These are phyloP conservation scores for Cryptosporidium sp. DNA, from an alignment of 169 alveolate species.

Conservation along the genomic window DNA sequence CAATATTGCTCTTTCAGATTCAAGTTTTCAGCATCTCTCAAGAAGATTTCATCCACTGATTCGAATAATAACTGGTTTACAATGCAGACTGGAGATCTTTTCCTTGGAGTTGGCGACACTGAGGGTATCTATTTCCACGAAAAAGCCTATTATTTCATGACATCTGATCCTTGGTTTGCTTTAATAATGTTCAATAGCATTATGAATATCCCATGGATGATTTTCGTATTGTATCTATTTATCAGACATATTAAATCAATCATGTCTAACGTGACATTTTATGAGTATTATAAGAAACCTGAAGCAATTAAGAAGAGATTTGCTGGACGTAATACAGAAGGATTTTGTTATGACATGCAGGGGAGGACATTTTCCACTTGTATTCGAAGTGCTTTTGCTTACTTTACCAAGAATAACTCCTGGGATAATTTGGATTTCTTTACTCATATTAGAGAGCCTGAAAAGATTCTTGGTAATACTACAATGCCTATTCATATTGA, in stretches of 20 bases:
- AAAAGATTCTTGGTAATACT: slow-evolving; percentile 15
- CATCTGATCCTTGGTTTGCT: slow-evolving; percentile 73
- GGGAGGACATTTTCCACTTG: slow-evolving; percentile 53
- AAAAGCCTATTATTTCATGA: slow-evolving; percentile 46
- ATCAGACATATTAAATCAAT: slow-evolving; percentile 86
- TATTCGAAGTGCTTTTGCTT: slow-evolving; percentile 55
- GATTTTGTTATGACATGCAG: slow-evolving; percentile 62
- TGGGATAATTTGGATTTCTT: slow-evolving; percentile 65
- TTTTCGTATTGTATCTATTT: slow-evolving; percentile 84
- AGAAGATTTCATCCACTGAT: slow-evolving; percentile 29
- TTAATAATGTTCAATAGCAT: slow-evolving; percentile 59
- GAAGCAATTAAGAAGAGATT: slow-evolving; percentile 60
- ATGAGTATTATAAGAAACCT: slow-evolving; percentile 87
- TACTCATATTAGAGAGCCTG: slow-evolving; percentile 45
- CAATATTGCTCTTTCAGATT: slow-evolving; percentile 56
- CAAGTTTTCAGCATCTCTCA: slow-evolving; percentile 50
- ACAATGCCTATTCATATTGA: slow-evolving; percentile 26
- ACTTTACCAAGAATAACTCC: slow-evolving; percentile 52
- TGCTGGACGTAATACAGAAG: slow-evolving; percentile 53
- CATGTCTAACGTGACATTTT: slow-evolving; percentile 89
- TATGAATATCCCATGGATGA: slow-evolving; percentile 81
- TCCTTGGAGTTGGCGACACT: slow-evolving; percentile 53
- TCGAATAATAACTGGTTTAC: slow-evolving; percentile 55
- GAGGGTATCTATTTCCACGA: slow-evolving; percentile 51
- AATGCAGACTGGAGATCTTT: slow-evolving; percentile 31